Conservation (phyloP, 305 asterid species). For the Fraxinus latifolia region DNA sequence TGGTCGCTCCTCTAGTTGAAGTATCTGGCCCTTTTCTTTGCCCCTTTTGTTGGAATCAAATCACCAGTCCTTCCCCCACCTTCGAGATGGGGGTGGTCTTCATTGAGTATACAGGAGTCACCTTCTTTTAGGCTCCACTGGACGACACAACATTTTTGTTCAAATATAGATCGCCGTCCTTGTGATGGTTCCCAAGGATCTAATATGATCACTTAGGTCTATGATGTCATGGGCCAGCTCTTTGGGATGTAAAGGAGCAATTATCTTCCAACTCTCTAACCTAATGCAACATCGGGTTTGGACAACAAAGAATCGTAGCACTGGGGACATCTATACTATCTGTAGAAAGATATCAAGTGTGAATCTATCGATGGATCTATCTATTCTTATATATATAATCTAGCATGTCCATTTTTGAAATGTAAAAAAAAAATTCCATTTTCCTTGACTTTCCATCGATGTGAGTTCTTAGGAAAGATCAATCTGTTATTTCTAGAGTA, state of each 20-base stretch:
- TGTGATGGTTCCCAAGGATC: not conserved
- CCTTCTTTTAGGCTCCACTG: not conserved
- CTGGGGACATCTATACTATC: not conserved
- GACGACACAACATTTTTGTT: not conserved
- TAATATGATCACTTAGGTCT: not conserved
- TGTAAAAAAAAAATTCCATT: not conserved
- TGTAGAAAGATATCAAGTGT: not conserved
- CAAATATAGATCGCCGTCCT: not conserved
- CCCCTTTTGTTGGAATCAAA: not conserved
- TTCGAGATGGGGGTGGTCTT: not conserved
- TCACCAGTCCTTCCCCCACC: not conserved
- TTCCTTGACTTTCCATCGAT: not conserved
- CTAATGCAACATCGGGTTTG: constrained; percentile 21
- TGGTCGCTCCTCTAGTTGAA: not conserved
- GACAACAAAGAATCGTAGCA: constrained; percentile 9
- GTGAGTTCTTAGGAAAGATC: not conserved
- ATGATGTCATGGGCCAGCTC: not conserved
- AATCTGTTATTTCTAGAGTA: not conserved
- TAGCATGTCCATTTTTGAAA: not conserved
- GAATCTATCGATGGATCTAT: not conserved
- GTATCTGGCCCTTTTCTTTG: not conserved
- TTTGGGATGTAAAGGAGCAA: not conserved
- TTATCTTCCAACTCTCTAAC: constrained; percentile 22
- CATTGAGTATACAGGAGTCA: not conserved
- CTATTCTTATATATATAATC: not conserved